phyloP scores from a whole-genome alignment of 2,329 filamentous ascomycete species.

The Alternaria sp. region DNA sequence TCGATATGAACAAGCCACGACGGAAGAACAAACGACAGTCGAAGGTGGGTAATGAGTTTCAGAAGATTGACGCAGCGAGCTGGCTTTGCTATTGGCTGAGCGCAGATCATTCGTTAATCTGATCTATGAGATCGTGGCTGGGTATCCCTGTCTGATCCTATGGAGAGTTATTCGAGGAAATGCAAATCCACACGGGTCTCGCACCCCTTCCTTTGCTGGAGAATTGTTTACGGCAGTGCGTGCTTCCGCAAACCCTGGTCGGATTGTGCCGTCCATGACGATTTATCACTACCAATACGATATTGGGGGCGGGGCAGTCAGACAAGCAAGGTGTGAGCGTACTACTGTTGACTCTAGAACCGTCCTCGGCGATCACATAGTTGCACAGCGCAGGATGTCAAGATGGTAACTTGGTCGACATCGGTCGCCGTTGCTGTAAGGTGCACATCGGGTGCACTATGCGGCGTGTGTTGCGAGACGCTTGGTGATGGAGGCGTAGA shows the following conservation, averaged over 20 bases:
- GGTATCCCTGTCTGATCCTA: constrained; percentile 29
- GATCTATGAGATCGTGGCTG: constrained; percentile 36
- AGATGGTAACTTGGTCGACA: constrained; percentile 18
- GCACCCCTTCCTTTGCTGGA: neutral
- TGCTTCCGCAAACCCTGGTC: constrained; percentile 29
- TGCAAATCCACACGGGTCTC: constrained; percentile 4
- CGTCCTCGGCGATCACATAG: constrained; percentile 37
- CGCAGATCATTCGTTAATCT: constrained; percentile 45
- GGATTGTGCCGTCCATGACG: constrained; percentile 7
- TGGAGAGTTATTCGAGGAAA: constrained; percentile 10
- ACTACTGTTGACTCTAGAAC: constrained; percentile 24
- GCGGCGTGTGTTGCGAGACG: constrained; percentile 4
- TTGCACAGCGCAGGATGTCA: constrained; percentile 25
- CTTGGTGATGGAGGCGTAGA: constrained; percentile 8
- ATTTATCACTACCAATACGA: constrained; percentile 16
- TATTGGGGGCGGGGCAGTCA: constrained; percentile 22
- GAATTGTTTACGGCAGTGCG: neutral
- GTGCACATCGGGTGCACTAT: constrained; percentile 23
- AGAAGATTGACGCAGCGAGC: constrained; percentile 21
- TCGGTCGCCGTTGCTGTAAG: constrained; percentile 36
- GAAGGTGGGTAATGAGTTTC: constrained; percentile 34
- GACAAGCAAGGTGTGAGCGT: constrained; percentile 17
- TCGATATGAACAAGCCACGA: constrained; percentile 19
- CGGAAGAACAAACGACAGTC: constrained; percentile 23
- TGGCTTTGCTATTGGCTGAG: constrained; percentile 35